A percentile compares a stretch with the other conserved stretches of the same genome.
phyloP scores from a whole-genome alignment of 257 asterid genomes.

The Solanum tacnaense region DNA sequence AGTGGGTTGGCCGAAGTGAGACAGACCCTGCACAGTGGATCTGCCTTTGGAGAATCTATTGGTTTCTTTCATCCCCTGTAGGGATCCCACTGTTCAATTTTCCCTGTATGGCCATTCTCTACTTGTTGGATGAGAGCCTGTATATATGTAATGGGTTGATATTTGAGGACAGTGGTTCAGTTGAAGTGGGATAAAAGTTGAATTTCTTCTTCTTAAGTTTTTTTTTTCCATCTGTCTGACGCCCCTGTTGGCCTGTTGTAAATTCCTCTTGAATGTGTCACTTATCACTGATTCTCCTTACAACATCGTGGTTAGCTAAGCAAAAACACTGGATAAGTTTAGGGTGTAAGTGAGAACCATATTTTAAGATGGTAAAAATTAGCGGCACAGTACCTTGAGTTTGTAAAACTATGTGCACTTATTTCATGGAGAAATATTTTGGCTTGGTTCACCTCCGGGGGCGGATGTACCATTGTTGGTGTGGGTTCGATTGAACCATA shows the following conservation, averaged over 20 bases:
- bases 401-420: background rate
- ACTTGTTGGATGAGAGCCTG: slow-evolving; percentile 37
- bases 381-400: background rate
- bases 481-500: background rate
- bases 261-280: background rate
- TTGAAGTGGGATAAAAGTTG: background rate
- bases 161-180: background rate
- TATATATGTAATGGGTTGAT: slow-evolving; percentile 20
- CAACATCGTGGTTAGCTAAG: background rate
- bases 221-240: background rate
- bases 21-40: background rate
- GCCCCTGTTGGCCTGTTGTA: background rate
- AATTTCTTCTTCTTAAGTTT: background rate
- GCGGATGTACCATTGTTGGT: too few relatives aligned
- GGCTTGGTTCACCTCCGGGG: too few relatives aligned
- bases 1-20: background rate
- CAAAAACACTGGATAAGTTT: background rate
- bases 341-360: background rate
- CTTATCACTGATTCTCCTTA: background rate
- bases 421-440: background rate
- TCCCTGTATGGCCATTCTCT: slow-evolving; percentile 28
- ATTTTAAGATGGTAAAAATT: background rate
- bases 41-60: background rate
- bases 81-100: slow-evolving; percentile 33
- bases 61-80: slow-evolving; percentile 24